Conservation (phyloP, 1,139 yeast species). For the Yamadazyma membranifaciens region DNA sequence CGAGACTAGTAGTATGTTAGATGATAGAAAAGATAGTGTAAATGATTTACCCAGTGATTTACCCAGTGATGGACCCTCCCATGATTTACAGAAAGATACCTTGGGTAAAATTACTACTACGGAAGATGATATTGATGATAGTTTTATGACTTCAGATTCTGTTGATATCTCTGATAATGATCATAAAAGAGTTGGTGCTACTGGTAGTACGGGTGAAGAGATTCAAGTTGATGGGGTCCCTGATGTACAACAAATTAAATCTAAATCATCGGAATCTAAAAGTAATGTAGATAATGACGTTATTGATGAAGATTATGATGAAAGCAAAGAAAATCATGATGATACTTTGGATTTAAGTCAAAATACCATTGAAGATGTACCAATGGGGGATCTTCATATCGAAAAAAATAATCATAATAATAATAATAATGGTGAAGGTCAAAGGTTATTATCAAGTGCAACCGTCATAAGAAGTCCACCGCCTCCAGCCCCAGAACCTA, state of each 20-base stretch:
- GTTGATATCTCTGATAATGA: slow-evolving; percentile 8
- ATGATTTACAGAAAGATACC: slow-evolving; percentile 21
- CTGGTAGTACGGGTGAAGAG: slow-evolving; percentile 6
- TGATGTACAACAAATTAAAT: not conserved
- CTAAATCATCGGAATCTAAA: not conserved
- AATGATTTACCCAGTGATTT: no score
- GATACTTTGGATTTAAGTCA: slow-evolving; percentile 11
- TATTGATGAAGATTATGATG: not conserved
- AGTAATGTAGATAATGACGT: not conserved
- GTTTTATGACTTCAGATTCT: slow-evolving; percentile 10
- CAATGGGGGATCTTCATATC: not conserved
- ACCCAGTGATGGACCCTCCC: not conserved
- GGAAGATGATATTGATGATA: slow-evolving; percentile 34
- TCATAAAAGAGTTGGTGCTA: slow-evolving; percentile 8
- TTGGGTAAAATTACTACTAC: slow-evolving; percentile 34
- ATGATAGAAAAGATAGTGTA: no score
- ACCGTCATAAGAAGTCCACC: slow-evolving; percentile 29
- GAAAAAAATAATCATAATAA: slow-evolving; percentile 2
- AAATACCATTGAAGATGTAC: slow-evolving; percentile 8
- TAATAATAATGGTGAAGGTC: slow-evolving; percentile 1
- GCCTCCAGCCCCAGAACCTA: slow-evolving; percentile 15
- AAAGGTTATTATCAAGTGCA: slow-evolving; percentile 17
- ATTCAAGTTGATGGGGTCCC: slow-evolving; percentile 3
- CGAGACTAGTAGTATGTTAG: no score
- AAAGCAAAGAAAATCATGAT: slow-evolving; percentile 7